phyloP scores from a whole-genome alignment of 2,329 filamentous ascomycete genomes.

The Pyrenochaeta sp. region DNA sequence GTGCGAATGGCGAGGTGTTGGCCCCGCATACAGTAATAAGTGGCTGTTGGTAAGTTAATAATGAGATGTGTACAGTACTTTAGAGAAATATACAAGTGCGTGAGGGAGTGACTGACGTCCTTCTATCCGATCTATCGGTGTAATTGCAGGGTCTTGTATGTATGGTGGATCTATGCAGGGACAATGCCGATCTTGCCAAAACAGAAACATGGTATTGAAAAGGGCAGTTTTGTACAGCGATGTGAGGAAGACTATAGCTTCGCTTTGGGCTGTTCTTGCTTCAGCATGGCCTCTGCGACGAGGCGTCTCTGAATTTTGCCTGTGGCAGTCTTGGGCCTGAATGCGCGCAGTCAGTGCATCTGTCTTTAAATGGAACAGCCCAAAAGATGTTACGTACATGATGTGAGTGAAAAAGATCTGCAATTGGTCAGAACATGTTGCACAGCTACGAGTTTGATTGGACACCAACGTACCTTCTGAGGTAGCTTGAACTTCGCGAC shows the following conservation, averaged over 20 bases:
- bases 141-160: conserved; percentile 8
- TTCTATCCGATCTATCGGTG: conserved; percentile 17
- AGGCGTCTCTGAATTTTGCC: conserved; percentile 87
- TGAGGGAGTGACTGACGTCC: conserved; percentile 9
- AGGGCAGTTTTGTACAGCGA: conserved; percentile 12
- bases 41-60: conserved; percentile 1
- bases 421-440: conserved; percentile 26
- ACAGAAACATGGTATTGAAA: conserved; percentile 9
- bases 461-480: conserved; percentile 68
- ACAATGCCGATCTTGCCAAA: conserved; percentile 5
- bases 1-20: conserved; percentile 16
- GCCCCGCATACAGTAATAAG: conserved; percentile 5
- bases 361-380: neutral
- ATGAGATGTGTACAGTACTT: conserved; percentile 3
- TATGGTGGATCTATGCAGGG: conserved; percentile 11
- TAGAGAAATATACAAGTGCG: conserved; percentile 4
- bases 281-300: conserved; percentile 85
- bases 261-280: conserved; percentile 66
- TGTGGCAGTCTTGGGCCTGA: conserved; percentile 81
- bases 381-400: conserved; percentile 60
- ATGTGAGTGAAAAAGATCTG: conserved; percentile 81
- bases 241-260: conserved; percentile 56
- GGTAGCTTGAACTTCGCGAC: conserved; percentile 87
- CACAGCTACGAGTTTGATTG: conserved; percentile 14
- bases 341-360: conserved; percentile 11